Base-by-base conservation (phyloP, 2,329 filamentous ascomycete genomes). In the Mycosphaerella sp. region DNA sequence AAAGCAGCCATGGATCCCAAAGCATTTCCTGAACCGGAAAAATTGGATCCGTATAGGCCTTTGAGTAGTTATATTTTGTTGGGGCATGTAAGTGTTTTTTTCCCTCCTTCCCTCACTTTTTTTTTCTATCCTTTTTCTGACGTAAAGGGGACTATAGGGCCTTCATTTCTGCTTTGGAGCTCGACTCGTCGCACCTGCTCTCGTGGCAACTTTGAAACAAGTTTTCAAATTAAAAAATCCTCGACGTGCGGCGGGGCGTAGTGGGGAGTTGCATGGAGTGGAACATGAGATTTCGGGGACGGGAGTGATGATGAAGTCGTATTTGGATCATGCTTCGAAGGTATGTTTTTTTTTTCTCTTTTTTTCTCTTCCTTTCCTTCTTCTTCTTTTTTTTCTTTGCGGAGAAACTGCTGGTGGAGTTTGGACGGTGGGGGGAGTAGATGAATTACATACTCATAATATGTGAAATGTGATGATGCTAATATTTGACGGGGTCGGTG, bases 251-350 rank as follows among this genome's bases (percentile, higher is more conserved):
- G 43, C 57, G 7, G 73, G 73, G 2, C 62, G 60, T 34, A 65
- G 64, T 29, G 74, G 74, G 0, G 58, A 67, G 14, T 78, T 80
- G 49, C 69, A 65, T 2, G 68, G 69, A 9, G 70, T 75, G 0
- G 72, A 77, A 55, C 70, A 75, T 49, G 67, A 76, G 14, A 64
- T 79, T 61, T 21, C 21, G 21, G 21, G 21, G 21, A 76, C 72
- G 6, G 77, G 76, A 2, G 69, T 78, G 2, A 72, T 71, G 48
- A 73, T 77, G 69, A 71, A 71, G 62, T 66, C 72, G 49, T 80
- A 78, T 59, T 64, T 80, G 42, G 77, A 79, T 68, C 68, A 67
- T 6, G 76, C 71, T 60, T 68, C 76, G 8, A 73, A 69, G 54
- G 43, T 45, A 11, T 21, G 43, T 45, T 21, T 26, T 10, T 3